phyloP scores from a whole-genome alignment of 2,329 filamentous ascomycete species.

The Aspergillus neotritici region DNA sequence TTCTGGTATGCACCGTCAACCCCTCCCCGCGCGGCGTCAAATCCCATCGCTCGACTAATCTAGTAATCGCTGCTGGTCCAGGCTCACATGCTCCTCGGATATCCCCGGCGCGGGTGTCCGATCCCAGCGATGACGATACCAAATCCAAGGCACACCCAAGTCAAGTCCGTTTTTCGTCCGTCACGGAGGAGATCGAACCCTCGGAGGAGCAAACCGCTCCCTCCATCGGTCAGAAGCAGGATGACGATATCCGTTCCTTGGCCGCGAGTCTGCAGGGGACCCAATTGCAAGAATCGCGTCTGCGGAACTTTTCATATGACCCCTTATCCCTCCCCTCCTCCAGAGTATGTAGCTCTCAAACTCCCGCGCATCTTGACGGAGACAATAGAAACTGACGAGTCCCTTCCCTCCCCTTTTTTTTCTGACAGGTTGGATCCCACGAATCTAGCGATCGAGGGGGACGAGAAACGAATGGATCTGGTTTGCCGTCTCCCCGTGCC shows the following conservation, averaged over 20 bases:
- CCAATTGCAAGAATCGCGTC: slow-evolving; percentile 72
- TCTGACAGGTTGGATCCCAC: slow-evolving; percentile 38
- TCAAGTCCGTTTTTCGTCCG: slow-evolving; percentile 65
- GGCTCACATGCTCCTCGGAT: slow-evolving; percentile 17
- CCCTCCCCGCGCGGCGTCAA: slow-evolving; percentile 5
- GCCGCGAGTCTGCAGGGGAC: slow-evolving; percentile 67
- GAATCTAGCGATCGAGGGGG: slow-evolving; percentile 59
- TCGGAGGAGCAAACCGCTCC: slow-evolving; percentile 25
- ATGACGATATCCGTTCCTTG: slow-evolving; percentile 65
- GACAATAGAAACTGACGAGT: slow-evolving; percentile 7
- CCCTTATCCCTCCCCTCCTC: slow-evolving; percentile 72
- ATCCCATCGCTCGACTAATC: slow-evolving; percentile 5
- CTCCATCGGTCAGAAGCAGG: slow-evolving; percentile 27
- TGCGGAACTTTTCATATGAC: slow-evolving; percentile 85
- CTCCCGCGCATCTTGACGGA: slow-evolving; percentile 2
- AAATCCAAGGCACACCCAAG: slow-evolving; percentile 27
- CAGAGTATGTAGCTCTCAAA: slow-evolving; percentile 31
- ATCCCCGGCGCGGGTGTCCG: slow-evolving; percentile 16
- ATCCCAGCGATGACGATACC: slow-evolving; percentile 22
- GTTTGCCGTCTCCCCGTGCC: slow-evolving; percentile 59
- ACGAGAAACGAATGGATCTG: slow-evolving; percentile 55
- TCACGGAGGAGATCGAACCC: slow-evolving; percentile 64
- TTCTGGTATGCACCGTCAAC: slow-evolving; percentile 26
- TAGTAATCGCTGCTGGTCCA: slow-evolving; percentile 4
- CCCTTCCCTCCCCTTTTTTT: background rate